phyloP scores from a whole-genome alignment of 495 filamentous ascomycete genomes.

The Rhypophila decipiens region DNA sequence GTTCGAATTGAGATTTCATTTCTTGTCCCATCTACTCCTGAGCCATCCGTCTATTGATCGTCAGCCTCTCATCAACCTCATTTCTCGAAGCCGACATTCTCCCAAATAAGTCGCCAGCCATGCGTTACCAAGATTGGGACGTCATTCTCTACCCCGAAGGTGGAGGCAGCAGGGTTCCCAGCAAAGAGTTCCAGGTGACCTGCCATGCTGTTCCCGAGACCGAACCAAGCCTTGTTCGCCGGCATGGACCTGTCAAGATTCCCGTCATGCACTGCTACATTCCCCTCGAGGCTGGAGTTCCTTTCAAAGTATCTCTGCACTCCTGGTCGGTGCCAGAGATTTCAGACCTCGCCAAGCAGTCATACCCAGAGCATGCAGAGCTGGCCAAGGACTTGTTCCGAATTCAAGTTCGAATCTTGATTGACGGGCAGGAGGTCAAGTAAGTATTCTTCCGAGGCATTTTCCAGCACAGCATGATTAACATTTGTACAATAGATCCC shows the following conservation, averaged over 20 bases:
- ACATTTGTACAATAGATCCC: conserved; percentile 34
- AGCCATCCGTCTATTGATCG: no score
- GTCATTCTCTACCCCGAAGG: conserved; percentile 66
- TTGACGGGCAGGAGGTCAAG: conserved; percentile 65
- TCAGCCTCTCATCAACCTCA: no score
- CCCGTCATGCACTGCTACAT: conserved; percentile 75
- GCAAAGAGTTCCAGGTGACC: conserved; percentile 82
- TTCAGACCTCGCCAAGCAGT: no score
- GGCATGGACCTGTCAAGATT: conserved; percentile 39
- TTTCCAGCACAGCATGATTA: conserved; percentile 43
- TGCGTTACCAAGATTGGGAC: conserved; percentile 54
- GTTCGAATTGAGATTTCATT: no score
- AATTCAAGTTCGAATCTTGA: conserved; percentile 63
- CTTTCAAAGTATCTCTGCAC: conserved; percentile 76
- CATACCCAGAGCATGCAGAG: conserved; percentile 54
- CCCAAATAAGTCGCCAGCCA: background rate
- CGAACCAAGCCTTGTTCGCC: conserved; percentile 39
- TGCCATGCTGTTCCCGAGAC: conserved; percentile 70
- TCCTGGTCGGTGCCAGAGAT: conserved; percentile 65
- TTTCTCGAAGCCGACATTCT: no score
- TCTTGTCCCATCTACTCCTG: no score
- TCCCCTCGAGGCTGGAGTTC: conserved; percentile 50
- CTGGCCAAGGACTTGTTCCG: no score
- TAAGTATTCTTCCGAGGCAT: conserved; percentile 34
- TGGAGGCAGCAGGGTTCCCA: conserved; percentile 49